phyloP scores from a whole-genome alignment of 495 filamentous ascomycete species.

The Penicillium samsonianum region DNA sequence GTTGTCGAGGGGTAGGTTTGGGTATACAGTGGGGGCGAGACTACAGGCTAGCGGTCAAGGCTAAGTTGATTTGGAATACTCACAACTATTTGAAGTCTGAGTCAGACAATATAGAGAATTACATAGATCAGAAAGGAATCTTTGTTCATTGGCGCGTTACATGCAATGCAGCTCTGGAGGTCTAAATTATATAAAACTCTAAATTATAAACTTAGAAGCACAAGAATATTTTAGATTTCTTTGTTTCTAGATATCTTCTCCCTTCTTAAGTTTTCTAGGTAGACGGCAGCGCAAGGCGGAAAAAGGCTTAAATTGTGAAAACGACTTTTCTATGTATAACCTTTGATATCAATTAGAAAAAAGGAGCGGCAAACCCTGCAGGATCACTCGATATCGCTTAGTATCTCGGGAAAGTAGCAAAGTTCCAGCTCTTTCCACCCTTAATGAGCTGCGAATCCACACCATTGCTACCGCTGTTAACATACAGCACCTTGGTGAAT shows the following conservation, averaged over 20 bases:
- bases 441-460: constrained; percentile 36
- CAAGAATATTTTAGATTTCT: no score
- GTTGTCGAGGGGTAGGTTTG: background rate
- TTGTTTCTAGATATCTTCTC: no score
- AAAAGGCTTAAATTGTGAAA: no score
- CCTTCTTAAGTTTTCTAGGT: no score
- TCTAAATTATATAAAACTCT: background rate
- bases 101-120: background rate
- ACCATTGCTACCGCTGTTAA: constrained; percentile 35
- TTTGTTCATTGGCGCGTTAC: background rate
- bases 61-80: background rate
- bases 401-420: constrained; percentile 26
- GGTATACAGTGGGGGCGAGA: background rate
- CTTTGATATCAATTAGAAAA: no score
- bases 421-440: constrained; percentile 24
- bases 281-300: no score
- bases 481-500: constrained; percentile 44
- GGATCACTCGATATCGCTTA: background rate
- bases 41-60: background rate
- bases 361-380: background rate
- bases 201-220: no score
- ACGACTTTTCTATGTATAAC: no score
- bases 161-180: background rate
- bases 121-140: background rate
- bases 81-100: background rate